These are phyloP conservation scores for Sporothrix curviconia DNA, from an alignment of 2,329 filamentous ascomycete genomes.

Conservation along the genomic window DNA sequence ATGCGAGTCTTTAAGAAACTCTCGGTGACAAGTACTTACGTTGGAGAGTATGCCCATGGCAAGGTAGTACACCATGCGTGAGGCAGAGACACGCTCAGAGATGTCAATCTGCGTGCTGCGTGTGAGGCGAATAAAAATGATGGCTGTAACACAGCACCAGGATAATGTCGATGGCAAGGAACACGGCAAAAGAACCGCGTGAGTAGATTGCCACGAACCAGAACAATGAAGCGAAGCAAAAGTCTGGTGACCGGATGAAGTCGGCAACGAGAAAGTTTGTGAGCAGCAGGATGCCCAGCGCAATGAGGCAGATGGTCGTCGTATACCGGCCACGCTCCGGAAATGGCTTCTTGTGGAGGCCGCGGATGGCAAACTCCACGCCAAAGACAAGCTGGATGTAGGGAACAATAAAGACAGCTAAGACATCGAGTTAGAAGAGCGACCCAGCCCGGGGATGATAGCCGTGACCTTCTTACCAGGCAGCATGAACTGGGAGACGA, in stretches of 20 bases:
- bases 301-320: constrained; percentile 48
- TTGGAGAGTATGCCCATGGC: constrained; percentile 49
- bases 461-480: constrained; percentile 40
- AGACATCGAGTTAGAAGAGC: neutral
- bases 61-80: constrained; percentile 64
- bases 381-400: constrained; percentile 61
- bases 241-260: constrained; percentile 47
- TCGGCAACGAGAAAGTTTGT: constrained; percentile 53
- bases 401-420: constrained; percentile 61
- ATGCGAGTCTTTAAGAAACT: too few species aligned
- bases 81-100: constrained; percentile 56
- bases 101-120: constrained; percentile 48
- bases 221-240: constrained; percentile 61
- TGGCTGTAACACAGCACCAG: constrained; percentile 44
- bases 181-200: constrained; percentile 47
- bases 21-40: too few species aligned
- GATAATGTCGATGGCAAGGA: constrained; percentile 44
- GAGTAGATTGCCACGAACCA: constrained; percentile 60
- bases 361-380: constrained; percentile 52
- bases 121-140: constrained; percentile 53
- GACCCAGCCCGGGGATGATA: neutral
- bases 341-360: constrained; percentile 50
- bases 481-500: constrained; percentile 52
- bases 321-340: constrained; percentile 53
- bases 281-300: constrained; percentile 45